These are phyloP conservation scores for Rhizopus stolonifer DNA, from an alignment of 371 early-diverging fungal genomes.

Conservation along the genomic window DNA sequence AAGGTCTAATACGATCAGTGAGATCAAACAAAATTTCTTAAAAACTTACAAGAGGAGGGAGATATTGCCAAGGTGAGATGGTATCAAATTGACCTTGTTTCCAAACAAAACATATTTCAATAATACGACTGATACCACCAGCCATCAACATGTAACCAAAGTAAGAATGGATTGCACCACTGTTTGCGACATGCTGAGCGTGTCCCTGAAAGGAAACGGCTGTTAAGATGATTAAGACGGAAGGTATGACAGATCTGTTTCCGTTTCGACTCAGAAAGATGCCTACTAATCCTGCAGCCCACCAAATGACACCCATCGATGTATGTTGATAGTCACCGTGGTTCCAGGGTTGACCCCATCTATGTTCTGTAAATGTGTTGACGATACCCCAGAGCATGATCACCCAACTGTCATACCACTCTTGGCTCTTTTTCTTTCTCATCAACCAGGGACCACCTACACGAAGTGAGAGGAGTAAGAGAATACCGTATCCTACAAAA, in stretches of 20 bases:
- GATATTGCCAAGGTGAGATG: constrained; percentile 47
- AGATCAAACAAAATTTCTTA: too few species aligned
- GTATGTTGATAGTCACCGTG: constrained; percentile 72
- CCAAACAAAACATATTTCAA: constrained; percentile 61
- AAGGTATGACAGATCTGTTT: constrained; percentile 60
- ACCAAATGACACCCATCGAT: constrained; percentile 70
- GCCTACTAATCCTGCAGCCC: constrained; percentile 62
- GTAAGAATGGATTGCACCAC: constrained; percentile 60
- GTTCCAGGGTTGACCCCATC: constrained; percentile 60
- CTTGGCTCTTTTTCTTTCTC: constrained; percentile 60
- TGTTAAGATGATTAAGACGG: constrained; percentile 61
- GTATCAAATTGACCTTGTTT: constrained; percentile 34
- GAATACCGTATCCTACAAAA: constrained; percentile 66
- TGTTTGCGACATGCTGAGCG: constrained; percentile 60
- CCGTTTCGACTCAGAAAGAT: constrained; percentile 55
- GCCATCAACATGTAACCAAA: constrained; percentile 66
- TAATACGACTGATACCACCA: constrained; percentile 57
- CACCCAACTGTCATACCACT: constrained; percentile 68
- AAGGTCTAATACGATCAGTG: constrained; percentile 27
- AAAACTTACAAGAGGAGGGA: constrained; percentile 53
- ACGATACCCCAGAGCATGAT: constrained; percentile 69
- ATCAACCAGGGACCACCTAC: constrained; percentile 63
- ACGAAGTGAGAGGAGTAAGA: constrained; percentile 53
- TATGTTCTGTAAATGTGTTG: constrained; percentile 72
- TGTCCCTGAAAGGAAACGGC: constrained; percentile 64